Percentiles rank a stretch among this genome's conserved stretches.
phyloP scores from a whole-genome alignment of 1,284 basidiomycete species.

The Trichosporon inkin region DNA sequence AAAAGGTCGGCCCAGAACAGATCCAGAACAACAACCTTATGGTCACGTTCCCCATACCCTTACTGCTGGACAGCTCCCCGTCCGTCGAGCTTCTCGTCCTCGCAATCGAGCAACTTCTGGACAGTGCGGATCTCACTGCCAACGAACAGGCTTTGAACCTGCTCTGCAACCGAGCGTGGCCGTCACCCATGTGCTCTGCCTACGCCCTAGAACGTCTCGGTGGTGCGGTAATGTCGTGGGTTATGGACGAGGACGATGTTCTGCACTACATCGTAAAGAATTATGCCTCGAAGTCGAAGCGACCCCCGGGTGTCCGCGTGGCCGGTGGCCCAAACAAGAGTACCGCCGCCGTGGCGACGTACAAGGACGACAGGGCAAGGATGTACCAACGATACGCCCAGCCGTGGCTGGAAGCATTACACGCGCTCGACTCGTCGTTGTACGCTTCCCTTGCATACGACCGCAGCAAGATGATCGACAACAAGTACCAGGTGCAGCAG shows the following conservation, averaged over 20 bases:
- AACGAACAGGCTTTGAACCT: constrained; percentile 69
- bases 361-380: constrained; percentile 61
- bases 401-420: constrained; percentile 63
- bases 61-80: constrained; percentile 64
- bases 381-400: constrained; percentile 58
- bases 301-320: constrained; percentile 63
- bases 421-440: constrained; percentile 56
- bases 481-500: constrained; percentile 14
- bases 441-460: constrained; percentile 50
- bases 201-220: constrained; percentile 55
- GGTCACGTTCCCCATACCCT: constrained; percentile 59
- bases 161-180: constrained; percentile 64
- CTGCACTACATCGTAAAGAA: constrained; percentile 36
- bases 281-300: constrained; percentile 35
- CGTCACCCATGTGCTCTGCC: constrained; percentile 64
- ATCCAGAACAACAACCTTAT: neutral
- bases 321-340: constrained; percentile 55
- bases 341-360: constrained; percentile 50
- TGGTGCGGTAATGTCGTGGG: constrained; percentile 53
- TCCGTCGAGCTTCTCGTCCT: constrained; percentile 67
- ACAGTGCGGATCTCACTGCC: constrained; percentile 64
- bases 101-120: constrained; percentile 65
- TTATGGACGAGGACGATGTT: constrained; percentile 53
- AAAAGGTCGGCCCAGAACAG: neutral
- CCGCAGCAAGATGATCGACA: constrained; percentile 26